These are phyloP conservation scores for Tanozyma kutaoensis DNA, from an alignment of 805 yeast species.

Conservation along the genomic window DNA sequence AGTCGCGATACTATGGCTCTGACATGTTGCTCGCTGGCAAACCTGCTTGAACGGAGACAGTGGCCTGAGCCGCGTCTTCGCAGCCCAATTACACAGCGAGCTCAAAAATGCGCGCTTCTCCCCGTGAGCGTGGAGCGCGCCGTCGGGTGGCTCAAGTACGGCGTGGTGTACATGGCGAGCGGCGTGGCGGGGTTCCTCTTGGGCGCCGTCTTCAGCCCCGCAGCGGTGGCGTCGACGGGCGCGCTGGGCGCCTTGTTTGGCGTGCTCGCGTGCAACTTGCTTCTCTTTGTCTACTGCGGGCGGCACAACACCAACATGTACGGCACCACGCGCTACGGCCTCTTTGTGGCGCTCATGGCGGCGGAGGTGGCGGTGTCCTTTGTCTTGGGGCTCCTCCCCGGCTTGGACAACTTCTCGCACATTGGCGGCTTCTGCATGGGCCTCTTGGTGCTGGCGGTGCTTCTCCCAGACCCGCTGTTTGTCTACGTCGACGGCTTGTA, in stretches of 20 bases:
- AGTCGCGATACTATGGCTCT: no score
- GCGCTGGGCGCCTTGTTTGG: constrained; percentile 67
- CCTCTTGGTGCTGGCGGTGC: constrained; percentile 29
- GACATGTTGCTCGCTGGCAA: no score
- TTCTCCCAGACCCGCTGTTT: constrained; percentile 45
- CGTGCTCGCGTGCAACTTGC: constrained; percentile 45
- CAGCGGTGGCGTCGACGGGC: constrained; percentile 55
- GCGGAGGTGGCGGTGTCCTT: constrained; percentile 45
- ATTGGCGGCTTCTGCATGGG: constrained; percentile 67
- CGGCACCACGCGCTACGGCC: constrained; percentile 31
- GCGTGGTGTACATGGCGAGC: constrained; percentile 41
- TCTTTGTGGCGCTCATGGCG: constrained; percentile 33
- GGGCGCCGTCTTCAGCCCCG: constrained; percentile 58
- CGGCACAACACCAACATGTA: constrained; percentile 32
- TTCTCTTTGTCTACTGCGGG: constrained; percentile 41
- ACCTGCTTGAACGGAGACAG: no score
- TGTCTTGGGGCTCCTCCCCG: constrained; percentile 57
- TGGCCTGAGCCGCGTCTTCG: no score
- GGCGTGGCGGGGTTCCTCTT: constrained; percentile 58
- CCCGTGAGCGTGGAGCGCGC: constrained; percentile 30
- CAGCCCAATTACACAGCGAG: no score
- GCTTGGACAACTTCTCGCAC: constrained; percentile 63
- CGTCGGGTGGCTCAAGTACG: constrained; percentile 42
- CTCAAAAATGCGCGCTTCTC: no score
- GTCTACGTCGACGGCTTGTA: constrained; percentile 26